Percentiles rank a stretch among this genome's conserved stretches.
Evolutionary conservation across 805 yeast species (phyloP).

Genomic region (Starmerella riodocensis): DNA sequence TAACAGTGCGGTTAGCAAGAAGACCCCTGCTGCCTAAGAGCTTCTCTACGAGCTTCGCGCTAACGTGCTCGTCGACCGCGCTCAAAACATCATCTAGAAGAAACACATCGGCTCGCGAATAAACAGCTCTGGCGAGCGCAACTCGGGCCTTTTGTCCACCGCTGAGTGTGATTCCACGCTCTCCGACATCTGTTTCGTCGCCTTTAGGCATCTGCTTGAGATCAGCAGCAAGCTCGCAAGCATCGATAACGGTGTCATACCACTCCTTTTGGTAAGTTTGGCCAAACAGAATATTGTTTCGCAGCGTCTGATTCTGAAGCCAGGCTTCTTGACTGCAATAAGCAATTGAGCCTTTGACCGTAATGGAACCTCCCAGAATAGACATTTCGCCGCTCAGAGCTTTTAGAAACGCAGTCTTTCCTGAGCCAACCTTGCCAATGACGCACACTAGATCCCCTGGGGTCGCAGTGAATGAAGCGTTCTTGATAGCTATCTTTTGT

Average conservation of each 20-base stretch:
- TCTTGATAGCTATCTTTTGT: slow-evolving; percentile 24
- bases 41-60: slow-evolving; percentile 65
- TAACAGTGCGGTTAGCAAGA: slow-evolving; percentile 52
- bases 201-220: slow-evolving; percentile 72
- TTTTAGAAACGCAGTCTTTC: slow-evolving; percentile 69
- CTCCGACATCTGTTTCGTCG: slow-evolving; percentile 88
- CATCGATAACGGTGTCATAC: slow-evolving; percentile 65
- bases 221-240: slow-evolving; percentile 79
- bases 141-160: slow-evolving; percentile 98
- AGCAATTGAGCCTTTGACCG: slow-evolving; percentile 57
- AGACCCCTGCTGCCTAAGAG: slow-evolving; percentile 65
- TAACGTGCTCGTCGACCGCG: slow-evolving; percentile 97
- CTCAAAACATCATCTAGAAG: slow-evolving; percentile 83
- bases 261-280: slow-evolving; percentile 68
- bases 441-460: slow-evolving; percentile 70
- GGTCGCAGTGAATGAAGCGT: slow-evolving; percentile 47
- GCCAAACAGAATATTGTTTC: slow-evolving; percentile 84
- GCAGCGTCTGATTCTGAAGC: slow-evolving; percentile 83
- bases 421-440: slow-evolving; percentile 76
- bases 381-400: slow-evolving; percentile 65
- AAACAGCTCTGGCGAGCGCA: slow-evolving; percentile 89
- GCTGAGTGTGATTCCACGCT: slow-evolving; percentile 87
- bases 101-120: slow-evolving; percentile 84
- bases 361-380: slow-evolving; percentile 52
- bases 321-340: slow-evolving; percentile 83